phyloP scores from a whole-genome alignment of 192 early-diverging fungal species.

The Dissophora ornata region DNA sequence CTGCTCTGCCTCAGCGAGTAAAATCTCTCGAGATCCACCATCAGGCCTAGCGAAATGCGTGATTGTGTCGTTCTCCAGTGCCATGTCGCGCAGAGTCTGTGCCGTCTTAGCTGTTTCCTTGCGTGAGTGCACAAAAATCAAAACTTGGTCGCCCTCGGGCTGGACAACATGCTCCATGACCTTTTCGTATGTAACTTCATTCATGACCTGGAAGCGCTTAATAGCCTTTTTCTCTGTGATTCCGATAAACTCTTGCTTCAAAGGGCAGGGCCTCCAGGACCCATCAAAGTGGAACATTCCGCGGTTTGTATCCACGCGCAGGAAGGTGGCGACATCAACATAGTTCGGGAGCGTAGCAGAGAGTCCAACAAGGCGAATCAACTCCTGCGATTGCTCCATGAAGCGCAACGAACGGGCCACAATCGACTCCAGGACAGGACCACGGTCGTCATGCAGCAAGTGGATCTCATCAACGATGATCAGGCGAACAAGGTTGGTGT shows the following conservation, averaged over 20 bases:
- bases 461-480: constrained; percentile 99
- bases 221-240: constrained; percentile 97
- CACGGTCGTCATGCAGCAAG: constrained; percentile 96
- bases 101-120: constrained; percentile 98
- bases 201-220: constrained; percentile 94
- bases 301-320: constrained; percentile 83
- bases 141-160: constrained; percentile 81
- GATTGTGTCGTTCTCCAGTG: constrained; percentile 87
- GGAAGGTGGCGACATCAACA: constrained; percentile 92
- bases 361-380: constrained; percentile 91
- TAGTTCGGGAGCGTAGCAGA: constrained; percentile 97
- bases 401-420: constrained; percentile 86
- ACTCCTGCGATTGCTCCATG: constrained; percentile 91
- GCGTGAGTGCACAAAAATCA: constrained; percentile 97
- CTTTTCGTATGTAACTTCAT: constrained; percentile 97
- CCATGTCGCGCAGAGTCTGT: constrained; percentile 92
- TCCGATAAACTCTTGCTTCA: constrained; percentile 96
- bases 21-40: constrained; percentile 85
- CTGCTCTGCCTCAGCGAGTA: constrained; percentile 81
- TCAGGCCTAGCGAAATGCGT: constrained; percentile 85
- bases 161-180: constrained; percentile 84
- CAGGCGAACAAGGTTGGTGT: constrained; percentile 89
- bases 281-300: constrained; percentile 96
- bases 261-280: constrained; percentile 91
- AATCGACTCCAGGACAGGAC: constrained; percentile 94